Conservation (phyloP, 306 rosid genomes). For the Lagenaria siceraria region DNA sequence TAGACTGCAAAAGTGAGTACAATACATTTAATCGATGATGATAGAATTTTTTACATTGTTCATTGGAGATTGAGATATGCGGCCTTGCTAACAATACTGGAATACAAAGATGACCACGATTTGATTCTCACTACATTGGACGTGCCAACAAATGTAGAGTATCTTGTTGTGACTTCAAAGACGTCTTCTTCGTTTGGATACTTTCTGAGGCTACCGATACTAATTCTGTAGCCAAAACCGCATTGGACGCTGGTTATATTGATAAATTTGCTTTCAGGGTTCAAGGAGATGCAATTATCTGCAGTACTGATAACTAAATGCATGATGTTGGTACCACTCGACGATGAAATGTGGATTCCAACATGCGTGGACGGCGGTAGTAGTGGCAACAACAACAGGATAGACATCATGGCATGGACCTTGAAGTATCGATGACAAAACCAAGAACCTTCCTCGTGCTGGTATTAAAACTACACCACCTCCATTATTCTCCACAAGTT, state of each 20-base stretch:
- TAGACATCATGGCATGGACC: conserved; percentile 18
- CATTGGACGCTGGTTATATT: neutral
- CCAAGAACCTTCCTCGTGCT: neutral
- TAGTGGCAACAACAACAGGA: neutral
- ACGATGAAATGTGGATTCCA: conserved; percentile 17
- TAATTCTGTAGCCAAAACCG: conserved; percentile 32
- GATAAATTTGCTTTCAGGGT: conserved; percentile 7
- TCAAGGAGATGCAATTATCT: conserved; percentile 26
- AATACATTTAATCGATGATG: conserved; percentile 25
- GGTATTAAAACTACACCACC: conserved; percentile 13
- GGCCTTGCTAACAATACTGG: conserved; percentile 6
- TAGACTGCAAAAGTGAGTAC: neutral
- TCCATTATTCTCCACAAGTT: conserved; percentile 15
- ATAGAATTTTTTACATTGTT: neutral
- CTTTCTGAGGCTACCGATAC: conserved; percentile 27
- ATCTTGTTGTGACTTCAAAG: neutral
- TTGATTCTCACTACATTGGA: conserved; percentile 25
- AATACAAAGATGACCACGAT: conserved; percentile 12
- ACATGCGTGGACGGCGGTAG: too few species aligned
- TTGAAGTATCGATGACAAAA: neutral
- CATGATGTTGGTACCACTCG: conserved; percentile 1
- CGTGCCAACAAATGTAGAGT: conserved; percentile 15
- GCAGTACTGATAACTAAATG: conserved; percentile 12
- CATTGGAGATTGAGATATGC: conserved; percentile 2
- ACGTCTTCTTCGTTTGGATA: conserved; percentile 1